Percentiles rank a stretch among this genome's conserved stretches.
Evolutionary conservation across 768 basidiomycete genomes (phyloP).

Genomic region (Tylopilus balloui): DNA sequence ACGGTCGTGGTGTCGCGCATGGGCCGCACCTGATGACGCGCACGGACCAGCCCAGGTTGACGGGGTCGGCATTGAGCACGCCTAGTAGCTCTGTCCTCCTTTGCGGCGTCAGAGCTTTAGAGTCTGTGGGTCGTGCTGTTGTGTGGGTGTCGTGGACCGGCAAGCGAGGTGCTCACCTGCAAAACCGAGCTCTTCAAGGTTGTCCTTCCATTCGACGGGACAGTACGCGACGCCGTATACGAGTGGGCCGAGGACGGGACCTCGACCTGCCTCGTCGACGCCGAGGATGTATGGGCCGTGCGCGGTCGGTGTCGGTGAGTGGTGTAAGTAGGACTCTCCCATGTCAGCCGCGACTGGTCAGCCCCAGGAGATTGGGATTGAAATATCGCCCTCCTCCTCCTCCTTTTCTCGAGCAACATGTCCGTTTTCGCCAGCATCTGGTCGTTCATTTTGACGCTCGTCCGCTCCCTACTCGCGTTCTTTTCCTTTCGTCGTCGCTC

Average conservation of each 20-base stretch:
- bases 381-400: constrained; percentile 3
- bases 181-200: constrained; percentile 80
- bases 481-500: constrained; percentile 15
- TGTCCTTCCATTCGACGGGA: constrained; percentile 67
- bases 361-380: constrained; percentile 4
- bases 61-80: constrained; percentile 64
- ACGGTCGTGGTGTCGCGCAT: neutral
- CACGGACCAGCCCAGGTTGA: constrained; percentile 78
- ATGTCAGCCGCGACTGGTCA: constrained; percentile 3
- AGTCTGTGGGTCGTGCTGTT: constrained; percentile 54
- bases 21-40: constrained; percentile 58
- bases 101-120: constrained; percentile 79
- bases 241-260: constrained; percentile 91
- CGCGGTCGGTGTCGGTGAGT: constrained; percentile 66
- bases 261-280: constrained; percentile 97
- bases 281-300: constrained; percentile 87
- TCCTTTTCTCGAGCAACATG: constrained; percentile 6
- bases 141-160: neutral
- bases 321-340: constrained; percentile 67
- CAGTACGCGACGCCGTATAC: constrained; percentile 97
- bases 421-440: constrained; percentile 20
- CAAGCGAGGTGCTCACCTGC: constrained; percentile 54
- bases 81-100: constrained; percentile 61
- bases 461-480: constrained; percentile 23
- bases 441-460: constrained; percentile 27